Conservation (phyloP, 192 early-diverging fungal species). For the Coemansia sp. region DNA sequence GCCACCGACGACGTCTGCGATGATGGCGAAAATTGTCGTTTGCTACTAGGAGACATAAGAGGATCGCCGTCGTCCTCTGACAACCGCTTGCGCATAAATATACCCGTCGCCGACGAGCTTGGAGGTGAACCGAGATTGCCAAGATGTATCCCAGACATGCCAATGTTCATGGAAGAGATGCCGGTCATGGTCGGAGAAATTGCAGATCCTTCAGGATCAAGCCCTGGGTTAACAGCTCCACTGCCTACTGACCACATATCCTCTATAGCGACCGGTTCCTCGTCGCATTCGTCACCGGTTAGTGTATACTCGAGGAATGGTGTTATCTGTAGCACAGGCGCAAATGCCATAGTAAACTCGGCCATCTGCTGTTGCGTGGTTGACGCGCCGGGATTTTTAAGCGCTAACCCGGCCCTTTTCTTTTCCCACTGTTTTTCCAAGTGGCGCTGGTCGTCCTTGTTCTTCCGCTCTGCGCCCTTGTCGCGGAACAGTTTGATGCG, state of each 20-base stretch:
- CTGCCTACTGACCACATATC: constrained; percentile 33
- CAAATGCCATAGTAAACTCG: constrained; percentile 38
- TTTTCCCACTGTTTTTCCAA: constrained; percentile 70
- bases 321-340: constrained; percentile 35
- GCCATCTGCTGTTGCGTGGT: constrained; percentile 31
- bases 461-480: constrained; percentile 78
- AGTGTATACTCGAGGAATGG: constrained; percentile 47
- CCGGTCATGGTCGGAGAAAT: constrained; percentile 21
- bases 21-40: constrained; percentile 47
- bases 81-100: constrained; percentile 49
- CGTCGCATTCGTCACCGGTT: constrained; percentile 56
- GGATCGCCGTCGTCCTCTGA: constrained; percentile 38
- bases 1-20: constrained; percentile 17
- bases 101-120: constrained; percentile 18
- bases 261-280: constrained; percentile 48
- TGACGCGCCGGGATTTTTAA: constrained; percentile 15
- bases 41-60: constrained; percentile 27
- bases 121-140: constrained; percentile 26
- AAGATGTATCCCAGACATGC: constrained; percentile 38
- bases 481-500: constrained; percentile 74
- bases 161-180: constrained; percentile 40
- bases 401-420: constrained; percentile 41
- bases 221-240: constrained; percentile 16
- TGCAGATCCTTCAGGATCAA: constrained; percentile 25
- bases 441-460: constrained; percentile 77